Conservation (phyloP, 768 basidiomycete species). For the Strobilomyces dryophilus region DNA sequence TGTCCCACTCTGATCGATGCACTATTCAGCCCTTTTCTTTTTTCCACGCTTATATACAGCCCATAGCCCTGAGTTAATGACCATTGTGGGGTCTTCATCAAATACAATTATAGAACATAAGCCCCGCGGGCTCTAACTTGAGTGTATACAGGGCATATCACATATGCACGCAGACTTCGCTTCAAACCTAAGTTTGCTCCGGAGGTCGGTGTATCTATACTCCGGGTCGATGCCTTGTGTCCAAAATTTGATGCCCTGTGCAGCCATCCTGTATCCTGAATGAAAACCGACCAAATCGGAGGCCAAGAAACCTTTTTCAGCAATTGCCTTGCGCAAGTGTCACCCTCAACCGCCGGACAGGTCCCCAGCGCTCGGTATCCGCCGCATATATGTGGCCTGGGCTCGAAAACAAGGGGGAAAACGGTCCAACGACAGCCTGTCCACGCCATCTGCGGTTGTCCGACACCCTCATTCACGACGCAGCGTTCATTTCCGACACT, state of each 20-base stretch:
- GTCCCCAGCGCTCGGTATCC: not conserved
- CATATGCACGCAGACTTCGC: not conserved
- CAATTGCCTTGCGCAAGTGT: not conserved
- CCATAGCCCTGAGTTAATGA: constrained; percentile 9
- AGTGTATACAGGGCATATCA: not conserved
- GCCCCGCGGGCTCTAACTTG: not conserved
- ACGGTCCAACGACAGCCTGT: not conserved
- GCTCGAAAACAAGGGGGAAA: not conserved
- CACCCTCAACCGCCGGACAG: not conserved
- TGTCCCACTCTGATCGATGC: not conserved
- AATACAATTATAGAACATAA: constrained; percentile 4
- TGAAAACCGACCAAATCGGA: not conserved
- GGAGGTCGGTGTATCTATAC: not conserved
- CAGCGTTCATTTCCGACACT: constrained; percentile 22
- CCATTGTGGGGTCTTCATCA: constrained; percentile 6
- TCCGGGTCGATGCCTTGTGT: not conserved
- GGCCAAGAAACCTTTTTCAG: not conserved
- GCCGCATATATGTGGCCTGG: not conserved
- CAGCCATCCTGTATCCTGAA: not conserved
- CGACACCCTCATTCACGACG: not conserved
- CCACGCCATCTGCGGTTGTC: not conserved
- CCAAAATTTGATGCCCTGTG: not conserved
- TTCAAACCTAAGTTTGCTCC: constrained; percentile 10
- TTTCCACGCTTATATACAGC: constrained; percentile 5
- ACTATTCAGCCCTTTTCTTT: not conserved